Base-by-base conservation (phyloP, 257 asterid genomes). In the Verbena officinalis region DNA sequence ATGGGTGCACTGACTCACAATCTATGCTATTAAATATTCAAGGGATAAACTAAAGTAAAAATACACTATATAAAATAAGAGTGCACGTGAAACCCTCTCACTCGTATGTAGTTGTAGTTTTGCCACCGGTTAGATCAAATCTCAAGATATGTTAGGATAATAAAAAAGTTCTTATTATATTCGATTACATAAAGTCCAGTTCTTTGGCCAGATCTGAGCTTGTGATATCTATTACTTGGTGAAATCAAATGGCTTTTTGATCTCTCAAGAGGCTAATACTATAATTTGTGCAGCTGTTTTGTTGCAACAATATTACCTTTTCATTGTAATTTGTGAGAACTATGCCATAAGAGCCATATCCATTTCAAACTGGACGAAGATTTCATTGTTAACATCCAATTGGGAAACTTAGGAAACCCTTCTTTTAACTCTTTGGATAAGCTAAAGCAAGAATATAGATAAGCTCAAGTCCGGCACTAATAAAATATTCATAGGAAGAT, bases 391-490 rank as follows among this genome's bases (percentile, higher is more conserved):
- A 14, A 3, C 9, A n/a, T 24, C 57, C 55, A 51, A 22, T 11
- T 22, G 3, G 36, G 36, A 12, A 51, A 51, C 17, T 22, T 10
- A 27, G 57, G 57, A 23, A 51, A 22, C 34, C 30, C 30, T 7
- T 17, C 4, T 36, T 22, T 49, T 5, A 48, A 48, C 54, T 48
- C 52, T 17, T 45, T n/a, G 45, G 67, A 48, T 68, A 48, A 50
- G 59, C 43, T n/a, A n/a, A n/a, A n/a, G n/a, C n/a, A 58, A 22
- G 8, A 58, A 59, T 43, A 24, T 23, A 8, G 44, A 34, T 14
- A 40, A 67, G 49, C 49, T 58, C 49, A 31, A 44, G 5, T 42
- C 44, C 5, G 43, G 48, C 22, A 8, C 21, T 56, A 4, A 43
- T 9, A 7, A 0, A 38, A 38, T 17, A 9, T 15, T 1, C 24